These are phyloP conservation scores for Fusarium irregulare DNA, from an alignment of 2,329 filamentous ascomycete species.

Conservation along the genomic window DNA sequence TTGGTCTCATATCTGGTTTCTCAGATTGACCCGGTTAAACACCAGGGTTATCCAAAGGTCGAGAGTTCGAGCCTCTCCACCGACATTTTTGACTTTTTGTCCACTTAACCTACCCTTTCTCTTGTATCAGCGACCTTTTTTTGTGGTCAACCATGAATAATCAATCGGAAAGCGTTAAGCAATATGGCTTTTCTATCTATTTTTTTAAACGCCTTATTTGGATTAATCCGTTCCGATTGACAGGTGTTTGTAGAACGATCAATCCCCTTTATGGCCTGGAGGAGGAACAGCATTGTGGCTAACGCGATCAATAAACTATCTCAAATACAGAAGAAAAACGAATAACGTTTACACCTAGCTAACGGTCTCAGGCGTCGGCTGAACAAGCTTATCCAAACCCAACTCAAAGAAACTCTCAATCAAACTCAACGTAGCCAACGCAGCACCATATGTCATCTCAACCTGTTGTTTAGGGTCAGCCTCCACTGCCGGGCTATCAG, in stretches of 20 bases:
- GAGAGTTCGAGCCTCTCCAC: constrained; percentile 39
- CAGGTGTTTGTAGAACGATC: no score
- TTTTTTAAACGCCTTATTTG: no score
- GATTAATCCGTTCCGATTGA: no score
- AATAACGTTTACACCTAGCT: no score
- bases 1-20: constrained; percentile 31
- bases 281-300: no score
- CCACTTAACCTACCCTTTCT: background rate
- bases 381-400: background rate
- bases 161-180: no score
- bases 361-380: no score
- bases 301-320: no score
- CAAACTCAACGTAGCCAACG: background rate
- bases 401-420: constrained; percentile 5
- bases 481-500: background rate
- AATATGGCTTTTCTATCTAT: no score
- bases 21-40: constrained; percentile 15
- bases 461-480: background rate
- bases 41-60: constrained; percentile 36
- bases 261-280: no score
- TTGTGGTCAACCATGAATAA: accelerated
- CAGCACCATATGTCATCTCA: background rate
- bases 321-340: no score
- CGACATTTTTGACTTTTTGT: constrained; percentile 1
- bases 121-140: no score